Base-by-base conservation (phyloP, 2,329 filamentous ascomycete genomes). In the Plectosphaerella plurivora region DNA sequence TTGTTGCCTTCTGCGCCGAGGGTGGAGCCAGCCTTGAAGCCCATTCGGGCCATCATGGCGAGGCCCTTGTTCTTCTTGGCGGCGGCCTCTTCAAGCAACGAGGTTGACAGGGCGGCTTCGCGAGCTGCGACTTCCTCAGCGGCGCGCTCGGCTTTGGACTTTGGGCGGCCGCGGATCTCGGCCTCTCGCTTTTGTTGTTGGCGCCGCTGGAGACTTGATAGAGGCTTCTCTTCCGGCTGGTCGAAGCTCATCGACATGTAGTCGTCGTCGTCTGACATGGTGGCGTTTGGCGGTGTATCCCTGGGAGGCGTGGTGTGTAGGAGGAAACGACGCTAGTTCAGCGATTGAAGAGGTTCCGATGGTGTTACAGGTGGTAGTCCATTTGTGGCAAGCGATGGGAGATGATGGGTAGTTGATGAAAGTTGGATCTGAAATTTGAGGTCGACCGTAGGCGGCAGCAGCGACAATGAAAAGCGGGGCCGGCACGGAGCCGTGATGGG, bases 221-320 rank as follows among this genome's bases (percentile, higher is more conserved):
- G 77, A 12, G 61, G 57, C 37, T 46, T 51, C 72, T 82, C 66
- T 67, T 76, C 63, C 71, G 79, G 65, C 25, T 96, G 89, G 16
- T 82, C 78, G 65, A 99, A 92, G 14, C 86, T 79, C 93, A 99
- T 97, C 61, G 87, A 91, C 88, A 99, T 95, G 77, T 99, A 97
- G 70, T 99, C 94, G 58, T 97, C 91, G 57, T 91, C 89, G 18
- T 90, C 88, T 33, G 28, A 33, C 28, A 33, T 33, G 28, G 11
- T 33, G 3, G 4, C 28, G 28, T 4, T 5, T 22, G 22, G 22
- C 22, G 22, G 5, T 22, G 22, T 22, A 22, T 22, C 5, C 22
- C 22, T 22, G 22, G 22, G 28, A 33, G 8, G 28, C 8, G 28
- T 33, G 28, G 3, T 4, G 28, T 12, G 9, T 33, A 8, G 28